Evolutionary conservation across 345 rosid genomes (phyloP), one percentile per base, ranked within the genome.

Genomic region (Aquilaria sinensis): DNA sequence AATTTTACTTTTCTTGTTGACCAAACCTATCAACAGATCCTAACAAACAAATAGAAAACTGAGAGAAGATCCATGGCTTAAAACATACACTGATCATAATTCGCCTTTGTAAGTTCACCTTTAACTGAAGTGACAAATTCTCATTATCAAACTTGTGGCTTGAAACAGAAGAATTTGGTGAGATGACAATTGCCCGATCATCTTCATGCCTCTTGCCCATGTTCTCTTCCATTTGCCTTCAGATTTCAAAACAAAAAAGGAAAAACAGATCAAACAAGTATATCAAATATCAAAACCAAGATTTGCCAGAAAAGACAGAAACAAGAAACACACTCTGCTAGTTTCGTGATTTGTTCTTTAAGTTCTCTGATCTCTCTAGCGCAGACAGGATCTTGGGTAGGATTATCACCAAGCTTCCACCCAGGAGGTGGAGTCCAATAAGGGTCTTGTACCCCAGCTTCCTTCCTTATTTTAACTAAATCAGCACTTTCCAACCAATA

Each of bases 341-440:
- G 51, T 62, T 67, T 69, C 56, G 65, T 66, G 31, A 83, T 55
- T 52, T 80, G 79, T 56, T 80, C 75, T 70, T 72, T 80, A 61
- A 88, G 79, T 51, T 74, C 77, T 74, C 76, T 79, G 73, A 91
- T 68, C 72, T 87, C 81, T 67, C 61, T 76, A 11, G 92, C 90
- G 54, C 96, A 88, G 37, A 84, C 69, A 62, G 99, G 97, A 68
- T 91, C 90, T 76, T 79, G 90, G 65, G 84, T 66, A 14, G 96
- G 96, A 59, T 77, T 80, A 54, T 95, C 99, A 57, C 99, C 98
- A 47, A 77, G 83, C 57, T 75, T 79, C 99, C 99, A 95, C 12
- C 99, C 98, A 37, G 90, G 85, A 8, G 96, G 92, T 23, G 99
- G 99, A 49, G 79, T 87, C 99, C 96, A 91, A 70, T 87, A 91